phyloP scores from a whole-genome alignment of 768 basidiomycete species.

The Rhodocollybia butyracea region DNA sequence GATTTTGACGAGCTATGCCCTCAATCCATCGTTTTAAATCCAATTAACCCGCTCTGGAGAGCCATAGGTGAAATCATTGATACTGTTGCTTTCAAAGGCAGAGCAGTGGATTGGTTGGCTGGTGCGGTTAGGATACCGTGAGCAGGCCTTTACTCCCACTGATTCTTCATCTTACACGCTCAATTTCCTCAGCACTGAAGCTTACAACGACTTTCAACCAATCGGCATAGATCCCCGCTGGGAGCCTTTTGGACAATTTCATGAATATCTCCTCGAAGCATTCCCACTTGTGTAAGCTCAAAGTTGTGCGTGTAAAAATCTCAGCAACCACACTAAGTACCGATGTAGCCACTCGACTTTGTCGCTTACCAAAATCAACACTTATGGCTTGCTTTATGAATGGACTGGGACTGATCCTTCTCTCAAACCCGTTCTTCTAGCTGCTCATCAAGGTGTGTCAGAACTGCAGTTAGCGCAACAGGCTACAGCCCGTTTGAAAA shows the following conservation, averaged over 20 bases:
- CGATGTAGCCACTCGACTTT: slow-evolving; percentile 7
- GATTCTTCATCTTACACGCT: background rate
- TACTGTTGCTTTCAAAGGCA: slow-evolving; percentile 21
- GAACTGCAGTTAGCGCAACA: background rate
- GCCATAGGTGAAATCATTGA: slow-evolving; percentile 5
- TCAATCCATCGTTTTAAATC: background rate
- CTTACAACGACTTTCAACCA: slow-evolving; percentile 22
- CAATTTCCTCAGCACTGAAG: slow-evolving; percentile 21
- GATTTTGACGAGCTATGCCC: background rate
- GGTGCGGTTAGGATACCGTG: slow-evolving; percentile 30
- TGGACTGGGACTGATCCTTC: no score
- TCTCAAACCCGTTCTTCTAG: slow-evolving; percentile 53
- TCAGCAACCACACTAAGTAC: background rate
- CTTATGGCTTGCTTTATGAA: no score
- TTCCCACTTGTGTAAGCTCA: slow-evolving; percentile 11
- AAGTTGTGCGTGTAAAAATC: background rate
- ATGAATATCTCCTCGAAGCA: slow-evolving; percentile 6
- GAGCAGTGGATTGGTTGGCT: no score
- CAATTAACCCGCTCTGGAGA: background rate
- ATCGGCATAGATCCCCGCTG: slow-evolving; percentile 24
- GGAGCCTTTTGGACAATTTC: slow-evolving; percentile 10
- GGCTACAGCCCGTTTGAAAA: no score
- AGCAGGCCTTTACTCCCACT: background rate
- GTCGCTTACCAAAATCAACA: no score
- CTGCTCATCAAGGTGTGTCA: slow-evolving; percentile 47